Percentiles rank a stretch among this genome's conserved stretches.
Evolutionary conservation across 495 filamentous ascomycete species (phyloP).

Genomic region (Aspergillus kassunensis): DNA sequence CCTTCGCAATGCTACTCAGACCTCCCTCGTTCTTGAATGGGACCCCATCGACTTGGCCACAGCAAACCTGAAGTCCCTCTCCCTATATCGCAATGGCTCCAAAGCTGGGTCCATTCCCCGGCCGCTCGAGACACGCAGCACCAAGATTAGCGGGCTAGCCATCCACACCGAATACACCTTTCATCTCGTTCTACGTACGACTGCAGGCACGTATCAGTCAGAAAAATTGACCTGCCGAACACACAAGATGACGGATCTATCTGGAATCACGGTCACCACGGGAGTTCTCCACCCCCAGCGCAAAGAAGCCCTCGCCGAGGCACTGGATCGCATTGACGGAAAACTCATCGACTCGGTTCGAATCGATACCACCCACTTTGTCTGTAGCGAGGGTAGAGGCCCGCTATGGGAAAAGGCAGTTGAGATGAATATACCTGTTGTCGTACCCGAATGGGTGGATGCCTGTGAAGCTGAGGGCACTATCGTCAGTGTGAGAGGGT

Average conservation of each 20-base stretch:
- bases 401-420: slow-evolving; percentile 90
- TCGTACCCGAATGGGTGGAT: slow-evolving; percentile 95
- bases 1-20: slow-evolving; percentile 94
- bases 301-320: slow-evolving; percentile 66
- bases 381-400: slow-evolving; percentile 92
- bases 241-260: slow-evolving; percentile 98
- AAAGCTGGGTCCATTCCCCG: slow-evolving; percentile 93
- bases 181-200: slow-evolving; percentile 85
- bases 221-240: slow-evolving; percentile 84
- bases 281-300: slow-evolving; percentile 75
- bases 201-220: slow-evolving; percentile 79
- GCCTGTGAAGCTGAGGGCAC: slow-evolving; percentile 90
- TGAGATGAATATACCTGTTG: slow-evolving; percentile 97
- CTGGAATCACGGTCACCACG: slow-evolving; percentile 91
- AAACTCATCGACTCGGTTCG: slow-evolving; percentile 86
- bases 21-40: slow-evolving; percentile 96
- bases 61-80: slow-evolving; percentile 80
- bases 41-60: slow-evolving; percentile 92
- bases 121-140: slow-evolving; percentile 78
- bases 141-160: slow-evolving; percentile 95
- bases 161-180: slow-evolving; percentile 95
- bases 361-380: slow-evolving; percentile 98
- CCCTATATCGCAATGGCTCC: slow-evolving; percentile 88
- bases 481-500: slow-evolving; percentile 90
- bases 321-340: slow-evolving; percentile 85